phyloP scores from a whole-genome alignment of 179 eudicot species.

The Carnegiea gigantea region DNA sequence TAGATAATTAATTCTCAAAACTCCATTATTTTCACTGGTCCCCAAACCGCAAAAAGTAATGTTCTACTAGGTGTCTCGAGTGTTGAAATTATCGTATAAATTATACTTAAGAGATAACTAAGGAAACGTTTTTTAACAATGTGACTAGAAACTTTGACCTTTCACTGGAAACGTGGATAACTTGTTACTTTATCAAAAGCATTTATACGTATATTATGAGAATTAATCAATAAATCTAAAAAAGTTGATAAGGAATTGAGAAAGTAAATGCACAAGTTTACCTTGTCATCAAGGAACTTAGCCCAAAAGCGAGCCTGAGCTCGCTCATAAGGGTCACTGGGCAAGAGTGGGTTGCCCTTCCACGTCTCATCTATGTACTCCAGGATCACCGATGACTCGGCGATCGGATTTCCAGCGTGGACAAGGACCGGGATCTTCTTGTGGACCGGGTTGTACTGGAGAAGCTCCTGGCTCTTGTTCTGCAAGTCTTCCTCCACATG shows the following conservation, averaged over 20 bases:
- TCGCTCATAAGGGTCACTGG: conserved; percentile 9
- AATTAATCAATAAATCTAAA: too few species aligned
- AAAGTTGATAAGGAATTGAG: background rate
- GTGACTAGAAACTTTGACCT: too few species aligned
- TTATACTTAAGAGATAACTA: too few species aligned
- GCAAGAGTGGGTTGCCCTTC: conserved; percentile 1
- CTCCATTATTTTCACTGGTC: too few species aligned
- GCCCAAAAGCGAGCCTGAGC: conserved; percentile 17
- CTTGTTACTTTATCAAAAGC: too few species aligned
- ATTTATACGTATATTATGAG: too few species aligned
- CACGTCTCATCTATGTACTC: background rate
- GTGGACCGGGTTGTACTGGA: conserved; percentile 15
- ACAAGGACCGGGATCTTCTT: conserved; percentile 11
- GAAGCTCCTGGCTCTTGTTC: conserved; percentile 2
- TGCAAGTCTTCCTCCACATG: background rate
- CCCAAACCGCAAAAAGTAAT: too few species aligned
- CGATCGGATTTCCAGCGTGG: background rate
- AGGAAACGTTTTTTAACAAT: too few species aligned
- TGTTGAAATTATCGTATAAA: too few species aligned
- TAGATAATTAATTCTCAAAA: too few species aligned
- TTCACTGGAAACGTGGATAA: too few species aligned
- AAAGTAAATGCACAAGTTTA: background rate
- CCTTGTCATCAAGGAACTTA: conserved; percentile 11
- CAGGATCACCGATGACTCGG: conserved; percentile 1
- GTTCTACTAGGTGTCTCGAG: too few species aligned